Percentiles rank a stretch among this genome's conserved stretches.
phyloP scores from a whole-genome alignment of 2,329 filamentous ascomycete species.

The Parastagonospora nodorum region DNA sequence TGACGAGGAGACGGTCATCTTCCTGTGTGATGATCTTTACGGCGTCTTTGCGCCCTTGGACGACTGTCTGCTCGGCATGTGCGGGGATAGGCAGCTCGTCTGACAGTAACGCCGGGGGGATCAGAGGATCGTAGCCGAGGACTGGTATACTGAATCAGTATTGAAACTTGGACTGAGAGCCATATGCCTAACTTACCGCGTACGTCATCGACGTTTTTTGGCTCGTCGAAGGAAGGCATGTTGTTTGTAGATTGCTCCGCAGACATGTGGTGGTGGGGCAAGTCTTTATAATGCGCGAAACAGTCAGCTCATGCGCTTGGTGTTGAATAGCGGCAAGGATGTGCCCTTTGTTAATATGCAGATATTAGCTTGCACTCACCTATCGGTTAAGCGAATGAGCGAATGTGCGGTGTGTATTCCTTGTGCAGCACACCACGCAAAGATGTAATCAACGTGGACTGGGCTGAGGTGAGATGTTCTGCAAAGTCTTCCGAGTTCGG shows the following conservation, averaged over 20 bases:
- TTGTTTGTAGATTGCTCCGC: slow-evolving; percentile 7
- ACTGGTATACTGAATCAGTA: slow-evolving; percentile 59
- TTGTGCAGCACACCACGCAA: not conserved
- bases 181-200: slow-evolving; percentile 49
- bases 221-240: slow-evolving; percentile 36
- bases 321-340: not conserved
- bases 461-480: not conserved
- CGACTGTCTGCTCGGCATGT: slow-evolving; percentile 68
- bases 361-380: too few species aligned
- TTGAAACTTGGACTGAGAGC: not conserved
- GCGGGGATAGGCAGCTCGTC: slow-evolving; percentile 75
- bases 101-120: slow-evolving; percentile 84
- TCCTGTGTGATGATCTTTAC: slow-evolving; percentile 78
- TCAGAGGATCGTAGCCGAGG: slow-evolving; percentile 90
- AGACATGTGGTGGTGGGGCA: slow-evolving; percentile 9
- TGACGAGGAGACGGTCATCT: slow-evolving; percentile 87
- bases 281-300: slow-evolving; percentile 19
- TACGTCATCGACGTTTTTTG: slow-evolving; percentile 54
- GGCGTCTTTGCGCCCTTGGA: slow-evolving; percentile 71
- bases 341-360: not conserved
- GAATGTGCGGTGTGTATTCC: slow-evolving; percentile 2
- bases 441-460: slow-evolving; percentile 3
- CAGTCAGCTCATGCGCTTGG: slow-evolving; percentile 9
- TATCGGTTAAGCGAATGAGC: not conserved
- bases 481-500: slow-evolving; percentile 9